phyloP scores from a whole-genome alignment of 2,329 filamentous ascomycete genomes.

The Geosmithia flava region DNA sequence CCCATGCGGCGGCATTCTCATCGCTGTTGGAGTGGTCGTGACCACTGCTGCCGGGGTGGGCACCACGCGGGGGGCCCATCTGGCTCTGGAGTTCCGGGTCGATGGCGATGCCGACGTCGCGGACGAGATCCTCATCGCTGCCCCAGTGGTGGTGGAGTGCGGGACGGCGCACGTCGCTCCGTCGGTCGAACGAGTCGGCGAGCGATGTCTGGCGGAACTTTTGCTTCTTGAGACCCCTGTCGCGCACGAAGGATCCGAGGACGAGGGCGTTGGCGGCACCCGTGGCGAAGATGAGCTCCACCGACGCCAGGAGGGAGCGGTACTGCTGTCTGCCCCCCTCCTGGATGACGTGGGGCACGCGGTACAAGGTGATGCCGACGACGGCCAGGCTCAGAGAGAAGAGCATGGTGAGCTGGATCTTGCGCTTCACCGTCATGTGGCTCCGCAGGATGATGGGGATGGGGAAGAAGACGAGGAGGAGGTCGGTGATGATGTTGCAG shows the following conservation, averaged over 20 bases:
- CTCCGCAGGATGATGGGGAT: slow-evolving; percentile 78
- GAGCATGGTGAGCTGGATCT: slow-evolving; percentile 64
- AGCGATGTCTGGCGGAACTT: slow-evolving; percentile 61
- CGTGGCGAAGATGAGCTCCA: slow-evolving; percentile 83
- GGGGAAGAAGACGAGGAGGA: slow-evolving; percentile 78
- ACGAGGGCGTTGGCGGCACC: slow-evolving; percentile 80
- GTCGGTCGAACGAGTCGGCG: slow-evolving; percentile 48
- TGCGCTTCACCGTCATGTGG: slow-evolving; percentile 63
- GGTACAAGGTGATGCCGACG: slow-evolving; percentile 67
- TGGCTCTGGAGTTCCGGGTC: slow-evolving; percentile 33
- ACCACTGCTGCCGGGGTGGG: not conserved
- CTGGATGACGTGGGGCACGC: slow-evolving; percentile 66
- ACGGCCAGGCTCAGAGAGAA: slow-evolving; percentile 78
- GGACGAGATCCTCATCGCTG: slow-evolving; percentile 82
- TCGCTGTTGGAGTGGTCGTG: too few relatives aligned
- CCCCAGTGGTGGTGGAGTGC: slow-evolving; percentile 60
- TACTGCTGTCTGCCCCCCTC: slow-evolving; percentile 68
- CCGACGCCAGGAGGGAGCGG: slow-evolving; percentile 76
- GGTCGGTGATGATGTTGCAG: slow-evolving; percentile 78
- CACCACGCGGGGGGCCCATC: slow-evolving; percentile 17
- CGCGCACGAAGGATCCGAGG: slow-evolving; percentile 82
- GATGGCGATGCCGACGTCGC: slow-evolving; percentile 62
- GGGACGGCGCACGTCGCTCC: slow-evolving; percentile 25
- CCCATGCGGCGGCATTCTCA: too few relatives aligned
- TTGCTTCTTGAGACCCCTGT: slow-evolving; percentile 79